Conservation (phyloP, 1,284 basidiomycete species). For the Erythrobasidium hasegawianum region DNA sequence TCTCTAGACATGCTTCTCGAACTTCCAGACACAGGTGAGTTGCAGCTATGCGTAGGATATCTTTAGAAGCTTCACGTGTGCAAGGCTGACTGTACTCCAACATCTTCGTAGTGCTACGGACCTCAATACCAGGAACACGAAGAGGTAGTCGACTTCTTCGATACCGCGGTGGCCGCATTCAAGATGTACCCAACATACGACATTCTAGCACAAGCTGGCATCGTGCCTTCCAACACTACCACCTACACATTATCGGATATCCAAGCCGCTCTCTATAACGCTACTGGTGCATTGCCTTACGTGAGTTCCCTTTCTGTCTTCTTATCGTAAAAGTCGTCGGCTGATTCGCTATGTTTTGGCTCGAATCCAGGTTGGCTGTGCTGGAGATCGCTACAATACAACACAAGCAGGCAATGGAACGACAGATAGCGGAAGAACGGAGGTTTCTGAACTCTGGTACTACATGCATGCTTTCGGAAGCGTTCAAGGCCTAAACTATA, state of each 20-base stretch:
- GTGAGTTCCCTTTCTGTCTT: background rate
- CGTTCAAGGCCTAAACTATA: slow-evolving; percentile 9
- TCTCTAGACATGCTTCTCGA: slow-evolving; percentile 9
- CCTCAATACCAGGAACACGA: slow-evolving; percentile 16
- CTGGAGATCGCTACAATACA: slow-evolving; percentile 17
- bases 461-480: slow-evolving; percentile 9
- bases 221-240: slow-evolving; percentile 59
- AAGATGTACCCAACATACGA: slow-evolving; percentile 66
- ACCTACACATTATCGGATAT: slow-evolving; percentile 62
- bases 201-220: slow-evolving; percentile 66
- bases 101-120: slow-evolving; percentile 21
- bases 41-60: background rate
- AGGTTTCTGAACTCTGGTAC: slow-evolving; percentile 25
- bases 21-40: slow-evolving; percentile 17
- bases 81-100: too few relatives aligned
- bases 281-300: slow-evolving; percentile 31
- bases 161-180: slow-evolving; percentile 63
- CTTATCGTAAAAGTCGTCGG: background rate
- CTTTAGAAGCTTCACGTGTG: background rate
- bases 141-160: slow-evolving; percentile 68
- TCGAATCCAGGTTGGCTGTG: slow-evolving; percentile 12
- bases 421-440: slow-evolving; percentile 14
- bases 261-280: slow-evolving; percentile 50
- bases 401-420: slow-evolving; percentile 16
- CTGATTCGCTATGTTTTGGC: background rate